phyloP scores from a whole-genome alignment of 257 asterid genomes.

The Nicotiana tabacum region DNA sequence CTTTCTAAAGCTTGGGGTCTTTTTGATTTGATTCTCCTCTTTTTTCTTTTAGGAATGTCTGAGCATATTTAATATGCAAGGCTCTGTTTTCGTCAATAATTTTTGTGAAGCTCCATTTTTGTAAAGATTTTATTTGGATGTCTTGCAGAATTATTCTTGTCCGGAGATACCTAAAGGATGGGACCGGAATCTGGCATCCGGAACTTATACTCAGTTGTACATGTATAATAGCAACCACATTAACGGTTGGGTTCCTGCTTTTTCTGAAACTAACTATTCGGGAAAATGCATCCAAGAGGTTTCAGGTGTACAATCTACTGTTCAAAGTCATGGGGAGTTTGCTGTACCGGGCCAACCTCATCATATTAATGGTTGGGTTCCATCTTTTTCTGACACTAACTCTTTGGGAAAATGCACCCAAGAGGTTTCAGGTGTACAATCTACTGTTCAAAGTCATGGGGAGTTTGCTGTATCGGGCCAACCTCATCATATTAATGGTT shows the following conservation, averaged over 20 bases:
- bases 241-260: constrained; percentile 14
- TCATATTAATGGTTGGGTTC: background rate
- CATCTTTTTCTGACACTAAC: constrained; percentile 13
- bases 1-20: background rate
- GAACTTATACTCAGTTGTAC: constrained; percentile 20
- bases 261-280: constrained; percentile 12
- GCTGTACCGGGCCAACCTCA: constrained; percentile 25
- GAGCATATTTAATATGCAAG: background rate
- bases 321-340: constrained; percentile 25
- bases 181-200: constrained; percentile 19
- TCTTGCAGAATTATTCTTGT: constrained; percentile 41
- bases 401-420: constrained; percentile 10
- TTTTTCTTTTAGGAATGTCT: background rate
- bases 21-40: background rate
- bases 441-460: constrained; percentile 22
- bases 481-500: constrained; percentile 7
- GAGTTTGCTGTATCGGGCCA: constrained; percentile 26
- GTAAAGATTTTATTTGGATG: background rate
- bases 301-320: constrained; percentile 15
- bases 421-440: constrained; percentile 19
- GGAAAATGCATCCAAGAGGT: constrained; percentile 19
- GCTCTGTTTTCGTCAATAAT: background rate
- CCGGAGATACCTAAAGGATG: constrained; percentile 31
- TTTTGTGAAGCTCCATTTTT: background rate
- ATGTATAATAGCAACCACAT: constrained; percentile 20